These are phyloP conservation scores for Coemansia sp. DNA, from an alignment of 192 early-diverging fungal species.

Conservation along the genomic window DNA sequence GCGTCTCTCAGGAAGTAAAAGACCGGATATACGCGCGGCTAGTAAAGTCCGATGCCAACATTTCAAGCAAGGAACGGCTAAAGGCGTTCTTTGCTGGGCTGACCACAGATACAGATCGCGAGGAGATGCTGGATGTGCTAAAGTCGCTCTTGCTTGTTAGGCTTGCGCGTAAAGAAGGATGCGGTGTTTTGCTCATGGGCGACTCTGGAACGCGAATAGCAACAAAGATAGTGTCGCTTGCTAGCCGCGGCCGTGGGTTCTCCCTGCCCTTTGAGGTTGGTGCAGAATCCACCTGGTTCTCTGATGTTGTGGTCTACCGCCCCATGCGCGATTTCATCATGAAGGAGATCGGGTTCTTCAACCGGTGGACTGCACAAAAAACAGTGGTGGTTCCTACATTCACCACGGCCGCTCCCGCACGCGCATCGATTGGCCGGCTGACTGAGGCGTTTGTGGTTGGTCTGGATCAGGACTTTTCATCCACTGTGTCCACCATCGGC, in stretches of 20 bases:
- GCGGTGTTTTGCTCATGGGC: constrained; percentile 64
- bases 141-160: constrained; percentile 60
- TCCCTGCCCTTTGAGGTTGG: constrained; percentile 76
- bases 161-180: constrained; percentile 57
- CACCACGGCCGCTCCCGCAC: constrained; percentile 58
- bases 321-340: constrained; percentile 78
- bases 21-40: constrained; percentile 28
- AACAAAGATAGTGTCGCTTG: constrained; percentile 70
- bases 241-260: constrained; percentile 85
- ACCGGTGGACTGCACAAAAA: constrained; percentile 52
- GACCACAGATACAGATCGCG: constrained; percentile 65
- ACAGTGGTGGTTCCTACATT: constrained; percentile 51
- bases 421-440: constrained; percentile 50
- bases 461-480: constrained; percentile 78
- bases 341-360: constrained; percentile 79
- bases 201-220: constrained; percentile 81
- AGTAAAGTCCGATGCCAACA: background rate
- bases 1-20: constrained; percentile 12
- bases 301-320: constrained; percentile 61
- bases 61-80: constrained; percentile 44
- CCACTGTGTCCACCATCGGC: constrained; percentile 80
- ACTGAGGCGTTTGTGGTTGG: constrained; percentile 68
- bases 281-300: constrained; percentile 58
- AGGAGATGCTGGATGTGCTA: constrained; percentile 68
- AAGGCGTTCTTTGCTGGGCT: constrained; percentile 57